These are phyloP conservation scores for Auriscalpium microsporum DNA, from an alignment of 768 basidiomycete genomes.

Conservation along the genomic window DNA sequence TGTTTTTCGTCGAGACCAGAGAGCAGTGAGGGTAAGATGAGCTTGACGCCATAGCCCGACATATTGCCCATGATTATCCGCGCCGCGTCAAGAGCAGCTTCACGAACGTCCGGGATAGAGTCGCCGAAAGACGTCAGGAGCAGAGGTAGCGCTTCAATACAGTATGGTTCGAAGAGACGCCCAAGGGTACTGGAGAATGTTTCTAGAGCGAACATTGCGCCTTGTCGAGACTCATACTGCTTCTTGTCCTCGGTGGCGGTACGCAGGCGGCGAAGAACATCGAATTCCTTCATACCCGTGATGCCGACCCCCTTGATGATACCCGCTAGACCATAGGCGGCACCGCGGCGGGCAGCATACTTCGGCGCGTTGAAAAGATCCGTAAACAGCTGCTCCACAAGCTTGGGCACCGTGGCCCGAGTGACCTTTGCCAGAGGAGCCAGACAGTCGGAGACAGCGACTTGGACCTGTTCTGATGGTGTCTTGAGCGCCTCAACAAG, in stretches of 20 bases:
- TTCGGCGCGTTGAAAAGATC: conserved; percentile 74
- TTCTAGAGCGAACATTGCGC: conserved; percentile 92
- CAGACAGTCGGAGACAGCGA: conserved; percentile 92
- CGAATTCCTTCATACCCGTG: conserved; percentile 74
- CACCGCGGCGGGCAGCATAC: conserved; percentile 92
- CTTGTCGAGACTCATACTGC: conserved; percentile 78
- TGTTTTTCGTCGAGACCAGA: conserved; percentile 95
- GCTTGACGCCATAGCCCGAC: conserved; percentile 92
- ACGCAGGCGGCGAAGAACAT: conserved; percentile 64
- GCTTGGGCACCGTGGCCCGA: conserved; percentile 42
- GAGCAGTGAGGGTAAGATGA: conserved; percentile 83
- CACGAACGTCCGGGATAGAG: conserved; percentile 76
- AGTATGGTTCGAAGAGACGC: conserved; percentile 89
- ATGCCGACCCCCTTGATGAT: conserved; percentile 89
- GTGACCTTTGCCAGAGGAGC: conserved; percentile 76
- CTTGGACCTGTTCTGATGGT: conserved; percentile 92
- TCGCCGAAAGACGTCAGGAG: conserved; percentile 86
- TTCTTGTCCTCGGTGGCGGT: conserved; percentile 85
- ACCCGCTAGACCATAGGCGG: conserved; percentile 93
- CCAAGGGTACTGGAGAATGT: conserved; percentile 81
- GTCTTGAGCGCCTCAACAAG: conserved; percentile 87
- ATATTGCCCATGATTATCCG: conserved; percentile 92
- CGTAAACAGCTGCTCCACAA: conserved; percentile 72
- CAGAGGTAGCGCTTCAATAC: conserved; percentile 74
- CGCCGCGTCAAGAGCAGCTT: conserved; percentile 87